Evolutionary conservation across 129 eudicot genomes (phyloP).

Genomic region (Ambrosia artemisiifolia): DNA sequence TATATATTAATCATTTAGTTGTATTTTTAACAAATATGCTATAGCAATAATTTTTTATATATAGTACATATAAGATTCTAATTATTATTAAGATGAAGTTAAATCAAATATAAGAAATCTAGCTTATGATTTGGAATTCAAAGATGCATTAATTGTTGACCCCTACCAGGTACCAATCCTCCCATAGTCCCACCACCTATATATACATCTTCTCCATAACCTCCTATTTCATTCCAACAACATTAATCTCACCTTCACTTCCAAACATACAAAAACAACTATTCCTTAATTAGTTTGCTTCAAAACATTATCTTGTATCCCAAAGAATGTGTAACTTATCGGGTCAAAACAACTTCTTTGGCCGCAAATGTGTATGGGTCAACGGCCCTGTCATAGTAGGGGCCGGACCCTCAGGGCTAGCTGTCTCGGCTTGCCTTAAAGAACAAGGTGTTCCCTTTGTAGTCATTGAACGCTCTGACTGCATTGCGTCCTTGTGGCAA

Average conservation of each 20-base stretch:
- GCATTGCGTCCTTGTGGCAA: slow-evolving; percentile 20
- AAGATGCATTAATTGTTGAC: slow-evolving; percentile 32
- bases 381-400: slow-evolving; percentile 19
- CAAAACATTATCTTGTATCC: not conserved
- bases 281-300: slow-evolving; percentile 16
- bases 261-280: slow-evolving; percentile 15
- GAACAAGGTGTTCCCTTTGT: slow-evolving; percentile 16
- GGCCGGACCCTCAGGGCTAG: slow-evolving; percentile 20
- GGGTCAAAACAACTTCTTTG: not conserved
- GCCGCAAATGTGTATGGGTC: slow-evolving; percentile 11
- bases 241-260: slow-evolving; percentile 22
- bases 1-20: no score
- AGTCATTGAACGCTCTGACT: slow-evolving; percentile 21
- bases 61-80: slow-evolving; percentile 13
- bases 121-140: slow-evolving; percentile 34
- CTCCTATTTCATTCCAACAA: slow-evolving; percentile 36
- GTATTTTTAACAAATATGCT: not conserved
- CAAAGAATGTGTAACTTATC: slow-evolving; percentile 14
- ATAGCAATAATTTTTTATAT: not conserved
- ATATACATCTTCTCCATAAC: slow-evolving; percentile 36
- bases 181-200: slow-evolving; percentile 40
- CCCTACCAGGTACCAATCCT: not conserved
- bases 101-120: slow-evolving; percentile 9
- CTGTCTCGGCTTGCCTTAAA: slow-evolving; percentile 13
- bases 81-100: slow-evolving; percentile 9